Evolutionary conservation across 192 early-diverging fungal species (phyloP).

Genomic region (Phlyctochytrium arcticum): DNA sequence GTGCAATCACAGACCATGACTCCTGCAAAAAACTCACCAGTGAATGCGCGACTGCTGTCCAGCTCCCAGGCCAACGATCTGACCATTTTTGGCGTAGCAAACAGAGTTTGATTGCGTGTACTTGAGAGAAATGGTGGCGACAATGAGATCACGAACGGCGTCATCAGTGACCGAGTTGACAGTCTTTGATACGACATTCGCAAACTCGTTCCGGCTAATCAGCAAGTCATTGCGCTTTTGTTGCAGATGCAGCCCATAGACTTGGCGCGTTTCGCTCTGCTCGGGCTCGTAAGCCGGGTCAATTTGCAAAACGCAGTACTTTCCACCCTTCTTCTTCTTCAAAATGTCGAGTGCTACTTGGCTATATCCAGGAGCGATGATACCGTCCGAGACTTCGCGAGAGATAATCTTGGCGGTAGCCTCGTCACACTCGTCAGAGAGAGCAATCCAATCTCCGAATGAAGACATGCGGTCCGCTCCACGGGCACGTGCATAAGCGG

Average conservation of each 20-base stretch:
- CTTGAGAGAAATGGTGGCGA: slow-evolving; percentile 97
- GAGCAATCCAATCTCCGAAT: slow-evolving; percentile 98
- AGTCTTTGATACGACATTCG: slow-evolving; percentile 83
- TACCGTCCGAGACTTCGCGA: slow-evolving; percentile 94
- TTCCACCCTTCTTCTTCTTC: slow-evolving; percentile 94
- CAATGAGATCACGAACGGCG: slow-evolving; percentile 81
- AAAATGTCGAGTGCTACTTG: slow-evolving; percentile 85
- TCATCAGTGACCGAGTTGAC: slow-evolving; percentile 53
- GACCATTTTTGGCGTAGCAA: slow-evolving; percentile 96
- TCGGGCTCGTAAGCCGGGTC: slow-evolving; percentile 87
- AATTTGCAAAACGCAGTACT: slow-evolving; percentile 94
- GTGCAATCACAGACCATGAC: background rate
- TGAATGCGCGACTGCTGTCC: slow-evolving; percentile 99
- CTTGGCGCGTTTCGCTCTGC: slow-evolving; percentile 83
- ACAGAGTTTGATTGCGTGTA: slow-evolving; percentile 99
- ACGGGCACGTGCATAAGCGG: slow-evolving; percentile 94
- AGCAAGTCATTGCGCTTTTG: slow-evolving; percentile 87
- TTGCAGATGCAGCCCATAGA: slow-evolving; percentile 87
- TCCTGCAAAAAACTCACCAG: slow-evolving; percentile 50
- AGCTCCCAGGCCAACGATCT: slow-evolving; percentile 95
- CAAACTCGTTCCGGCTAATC: slow-evolving; percentile 75
- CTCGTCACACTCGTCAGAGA: slow-evolving; percentile 84
- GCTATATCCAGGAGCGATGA: slow-evolving; percentile 90
- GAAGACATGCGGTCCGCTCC: slow-evolving; percentile 99
- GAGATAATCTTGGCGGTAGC: slow-evolving; percentile 93